Evolutionary conservation across 306 rosid species (phyloP).

Genomic region (Cicer bijugum): DNA sequence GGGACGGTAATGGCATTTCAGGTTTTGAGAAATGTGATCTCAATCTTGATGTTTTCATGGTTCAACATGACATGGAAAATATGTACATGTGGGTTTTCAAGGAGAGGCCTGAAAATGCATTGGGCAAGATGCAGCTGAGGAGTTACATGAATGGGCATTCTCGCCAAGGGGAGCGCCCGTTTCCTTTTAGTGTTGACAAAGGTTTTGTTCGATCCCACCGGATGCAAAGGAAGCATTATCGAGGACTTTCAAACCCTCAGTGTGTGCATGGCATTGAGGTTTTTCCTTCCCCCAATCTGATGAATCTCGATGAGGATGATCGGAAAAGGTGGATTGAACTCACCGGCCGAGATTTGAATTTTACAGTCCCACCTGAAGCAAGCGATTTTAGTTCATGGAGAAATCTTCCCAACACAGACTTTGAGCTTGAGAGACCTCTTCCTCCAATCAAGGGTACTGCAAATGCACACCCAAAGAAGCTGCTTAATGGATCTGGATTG

Average conservation of each 20-base stretch:
- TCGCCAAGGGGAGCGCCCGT: conserved; percentile 89
- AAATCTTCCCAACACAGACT: conserved; percentile 77
- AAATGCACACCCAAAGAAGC: conserved; percentile 65
- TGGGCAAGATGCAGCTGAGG: conserved; percentile 97
- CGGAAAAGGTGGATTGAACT: conserved; percentile 82
- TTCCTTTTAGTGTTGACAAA: conserved; percentile 81
- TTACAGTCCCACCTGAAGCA: conserved; percentile 74
- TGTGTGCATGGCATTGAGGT: conserved; percentile 87
- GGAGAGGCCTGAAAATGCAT: conserved; percentile 88
- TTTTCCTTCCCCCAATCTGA: conserved; percentile 64
- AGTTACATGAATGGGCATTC: conserved; percentile 98
- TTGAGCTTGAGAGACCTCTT: conserved; percentile 80
- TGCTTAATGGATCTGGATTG: conserved; percentile 76
- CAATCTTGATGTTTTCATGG: conserved; percentile 84
- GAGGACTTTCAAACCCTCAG: conserved; percentile 92
- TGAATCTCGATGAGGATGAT: conserved; percentile 66
- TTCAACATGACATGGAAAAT: conserved; percentile 96
- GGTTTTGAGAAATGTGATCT: conserved; percentile 88
- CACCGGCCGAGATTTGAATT: conserved; percentile 81
- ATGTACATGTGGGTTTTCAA: conserved; percentile 99
- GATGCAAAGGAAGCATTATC: conserved; percentile 91
- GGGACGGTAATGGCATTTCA: conserved; percentile 67
- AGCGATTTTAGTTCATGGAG: conserved; percentile 88
- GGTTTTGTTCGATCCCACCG: conserved; percentile 91
- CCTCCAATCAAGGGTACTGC: conserved; percentile 56